Percentiles rank a stretch among this genome's conserved stretches.
Evolutionary conservation across 106 monocot species (phyloP).

Genomic region (Dendrobium chrysotoxum): DNA sequence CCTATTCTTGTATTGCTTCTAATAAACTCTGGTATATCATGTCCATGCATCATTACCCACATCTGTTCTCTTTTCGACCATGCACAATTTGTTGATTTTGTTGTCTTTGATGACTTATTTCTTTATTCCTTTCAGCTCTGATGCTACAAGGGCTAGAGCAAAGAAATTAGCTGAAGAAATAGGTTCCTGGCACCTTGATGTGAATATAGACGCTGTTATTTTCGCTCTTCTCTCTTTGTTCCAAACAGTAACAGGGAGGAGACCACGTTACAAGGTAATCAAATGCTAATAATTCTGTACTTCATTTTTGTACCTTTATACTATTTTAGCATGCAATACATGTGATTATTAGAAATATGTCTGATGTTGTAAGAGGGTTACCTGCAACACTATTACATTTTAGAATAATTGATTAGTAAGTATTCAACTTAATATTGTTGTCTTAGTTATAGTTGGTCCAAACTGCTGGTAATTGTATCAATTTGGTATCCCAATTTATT

Average conservation of each 20-base stretch:
- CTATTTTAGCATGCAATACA: background rate
- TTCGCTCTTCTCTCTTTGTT: slow-evolving; percentile 77
- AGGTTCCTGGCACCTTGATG: slow-evolving; percentile 88
- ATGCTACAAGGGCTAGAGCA: slow-evolving; percentile 74
- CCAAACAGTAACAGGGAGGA: slow-evolving; percentile 69
- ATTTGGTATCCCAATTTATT: too few relatives aligned
- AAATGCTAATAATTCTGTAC: background rate
- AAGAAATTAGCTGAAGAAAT: slow-evolving; percentile 84
- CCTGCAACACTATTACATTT: background rate
- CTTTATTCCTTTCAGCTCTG: slow-evolving; percentile 51
- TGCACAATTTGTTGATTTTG: background rate
- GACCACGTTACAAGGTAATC: slow-evolving; percentile 74
- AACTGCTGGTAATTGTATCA: too few relatives aligned
- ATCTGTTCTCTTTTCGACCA: background rate
- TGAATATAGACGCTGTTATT: slow-evolving; percentile 68
- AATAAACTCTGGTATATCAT: background rate
- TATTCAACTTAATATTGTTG: too few relatives aligned
- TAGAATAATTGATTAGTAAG: too few relatives aligned
- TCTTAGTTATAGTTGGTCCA: too few relatives aligned
- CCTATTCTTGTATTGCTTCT: background rate
- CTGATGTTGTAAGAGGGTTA: background rate
- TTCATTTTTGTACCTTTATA: background rate
- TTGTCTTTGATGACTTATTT: background rate
- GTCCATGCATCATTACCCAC: background rate
- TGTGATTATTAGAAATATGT: background rate